Evolutionary conservation across 768 basidiomycete species (phyloP).

Genomic region (Termitomyces sp.): DNA sequence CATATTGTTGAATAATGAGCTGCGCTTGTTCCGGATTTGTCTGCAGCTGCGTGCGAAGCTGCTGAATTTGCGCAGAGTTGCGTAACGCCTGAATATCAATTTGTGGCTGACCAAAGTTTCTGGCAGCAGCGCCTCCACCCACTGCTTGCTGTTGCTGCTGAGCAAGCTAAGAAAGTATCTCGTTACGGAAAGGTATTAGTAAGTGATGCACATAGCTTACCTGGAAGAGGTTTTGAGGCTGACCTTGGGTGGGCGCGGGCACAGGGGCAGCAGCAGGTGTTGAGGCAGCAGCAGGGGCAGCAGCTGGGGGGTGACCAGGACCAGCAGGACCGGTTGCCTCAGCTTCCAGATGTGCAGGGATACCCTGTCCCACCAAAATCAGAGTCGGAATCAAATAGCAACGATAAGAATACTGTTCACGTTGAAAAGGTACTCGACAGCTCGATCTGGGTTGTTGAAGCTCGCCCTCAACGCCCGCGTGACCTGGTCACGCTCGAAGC

Average conservation of each 20-base stretch:
- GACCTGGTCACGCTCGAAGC: slow-evolving; percentile 83
- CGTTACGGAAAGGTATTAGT: neutral
- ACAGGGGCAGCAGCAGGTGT: slow-evolving; percentile 29
- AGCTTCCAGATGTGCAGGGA: slow-evolving; percentile 63
- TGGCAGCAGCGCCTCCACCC: slow-evolving; percentile 30
- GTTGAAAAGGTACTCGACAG: slow-evolving; percentile 96
- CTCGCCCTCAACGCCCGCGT: slow-evolving; percentile 83
- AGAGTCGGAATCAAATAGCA: neutral
- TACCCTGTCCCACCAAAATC: slow-evolving; percentile 51
- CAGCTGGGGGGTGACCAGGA: slow-evolving; percentile 30
- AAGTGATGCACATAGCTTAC: slow-evolving; percentile 30
- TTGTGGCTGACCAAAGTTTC: slow-evolving; percentile 21
- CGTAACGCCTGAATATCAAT: slow-evolving; percentile 51
- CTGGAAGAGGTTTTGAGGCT: slow-evolving; percentile 85
- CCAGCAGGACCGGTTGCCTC: slow-evolving; percentile 35
- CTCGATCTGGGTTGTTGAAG: slow-evolving; percentile 96
- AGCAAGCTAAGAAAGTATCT: slow-evolving; percentile 45
- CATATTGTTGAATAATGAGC: slow-evolving; percentile 80
- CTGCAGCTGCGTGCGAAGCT: slow-evolving; percentile 65
- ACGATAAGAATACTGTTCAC: slow-evolving; percentile 38
- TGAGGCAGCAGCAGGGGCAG: slow-evolving; percentile 28
- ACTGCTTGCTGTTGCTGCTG: slow-evolving; percentile 63
- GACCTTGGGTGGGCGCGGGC: slow-evolving; percentile 28
- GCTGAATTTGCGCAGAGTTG: slow-evolving; percentile 60
- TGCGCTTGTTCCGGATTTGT: slow-evolving; percentile 80